Evolutionary conservation across 164 flowering plant genomes (phyloP), one percentile per base, ranked within the genome.

Genomic region (Saururus chinensis): DNA sequence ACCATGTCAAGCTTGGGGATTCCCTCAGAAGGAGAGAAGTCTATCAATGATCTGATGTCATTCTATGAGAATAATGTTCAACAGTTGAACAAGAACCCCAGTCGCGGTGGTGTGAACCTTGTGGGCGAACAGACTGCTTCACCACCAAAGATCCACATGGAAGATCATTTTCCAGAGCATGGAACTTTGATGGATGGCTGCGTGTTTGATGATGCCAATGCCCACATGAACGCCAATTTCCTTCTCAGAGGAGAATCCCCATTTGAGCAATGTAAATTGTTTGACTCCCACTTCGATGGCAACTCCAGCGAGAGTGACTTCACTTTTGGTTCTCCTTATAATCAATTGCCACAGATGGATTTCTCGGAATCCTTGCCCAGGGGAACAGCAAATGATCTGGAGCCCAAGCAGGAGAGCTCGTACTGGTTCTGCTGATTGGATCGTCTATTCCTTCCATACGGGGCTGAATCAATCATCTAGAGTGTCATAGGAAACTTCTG

Each of bases 11-110:
- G 82, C n/a, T 67, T 83, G 42, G 84, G 83, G 19, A 79, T 88
- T 55, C 81, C 90, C 0, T 81, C 82, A 57, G 88, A 88, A 51
- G 96, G 84, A 48, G 86, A 84, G 60, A 81, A 81, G 55, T 74
- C 77, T 76, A 86, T 88, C 17, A 63, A 69, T 41, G 84, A 86
- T 0, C 85, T 88, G 7, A 73, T 86, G 84, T 76, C 84, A 0
- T 65, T 72, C 30, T 88, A 88, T 62, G 89, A 85, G 45, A 52
- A 66, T 21, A 85, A 80, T 70, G 63, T 73, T 42, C 82, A 75
- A 57, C 67, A 63, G 51, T 23, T 10, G 19, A 74, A 65, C 66
- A 79, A 74, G 62, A 68, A 35, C 40, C 12, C 66, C 0, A 72
- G 60, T 63, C 35, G 68, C 24, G 70, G 69, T 20, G 69, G 66